A percentile compares a stretch with the other conserved stretches of the same genome.
Evolutionary conservation across 169 alveolate genomes (phyloP).

Genomic region (Cryptosporidium andersoni): DNA sequence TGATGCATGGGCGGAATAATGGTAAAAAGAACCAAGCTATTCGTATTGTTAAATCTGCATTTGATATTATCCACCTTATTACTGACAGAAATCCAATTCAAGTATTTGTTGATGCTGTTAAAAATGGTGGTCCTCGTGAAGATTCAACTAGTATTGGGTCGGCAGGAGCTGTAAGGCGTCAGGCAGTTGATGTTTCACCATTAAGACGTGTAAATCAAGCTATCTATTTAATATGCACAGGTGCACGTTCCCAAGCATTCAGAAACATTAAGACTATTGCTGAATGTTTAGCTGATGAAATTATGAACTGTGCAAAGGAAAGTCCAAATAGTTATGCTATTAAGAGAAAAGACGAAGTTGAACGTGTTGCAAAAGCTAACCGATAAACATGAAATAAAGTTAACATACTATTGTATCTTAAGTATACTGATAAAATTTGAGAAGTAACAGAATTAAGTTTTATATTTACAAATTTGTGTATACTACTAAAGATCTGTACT

Average conservation of each 20-base stretch:
- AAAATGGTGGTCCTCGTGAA: slow-evolving; percentile 99
- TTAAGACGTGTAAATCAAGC: slow-evolving; percentile 99
- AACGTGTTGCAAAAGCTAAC: slow-evolving; percentile 99
- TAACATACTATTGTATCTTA: neutral
- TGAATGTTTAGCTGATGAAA: slow-evolving; percentile 99
- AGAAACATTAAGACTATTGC: slow-evolving; percentile 97
- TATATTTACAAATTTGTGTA: no score
- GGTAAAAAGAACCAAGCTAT: slow-evolving; percentile 98
- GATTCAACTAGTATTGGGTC: slow-evolving; percentile 99
- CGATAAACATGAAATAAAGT: slow-evolving; percentile 83
- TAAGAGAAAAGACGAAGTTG: slow-evolving; percentile 99
- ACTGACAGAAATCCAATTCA: slow-evolving; percentile 98
- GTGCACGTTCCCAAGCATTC: slow-evolving; percentile 96
- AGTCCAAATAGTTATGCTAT: slow-evolving; percentile 96
- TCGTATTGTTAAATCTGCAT: slow-evolving; percentile 96
- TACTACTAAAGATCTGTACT: no score
- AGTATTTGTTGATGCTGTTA: slow-evolving; percentile 95
- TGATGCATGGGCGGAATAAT: slow-evolving; percentile 93
- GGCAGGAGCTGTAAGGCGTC: slow-evolving; percentile 98
- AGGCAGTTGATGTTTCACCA: slow-evolving; percentile 99
- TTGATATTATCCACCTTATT: slow-evolving; percentile 95
- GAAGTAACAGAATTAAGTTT: no score
- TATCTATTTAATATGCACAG: slow-evolving; percentile 96
- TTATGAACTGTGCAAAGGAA: slow-evolving; percentile 97
- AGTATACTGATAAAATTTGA: no score